These are phyloP conservation scores for Ogataea hybrid DNA, from an alignment of 1,139 yeast genomes.

Conservation along the genomic window DNA sequence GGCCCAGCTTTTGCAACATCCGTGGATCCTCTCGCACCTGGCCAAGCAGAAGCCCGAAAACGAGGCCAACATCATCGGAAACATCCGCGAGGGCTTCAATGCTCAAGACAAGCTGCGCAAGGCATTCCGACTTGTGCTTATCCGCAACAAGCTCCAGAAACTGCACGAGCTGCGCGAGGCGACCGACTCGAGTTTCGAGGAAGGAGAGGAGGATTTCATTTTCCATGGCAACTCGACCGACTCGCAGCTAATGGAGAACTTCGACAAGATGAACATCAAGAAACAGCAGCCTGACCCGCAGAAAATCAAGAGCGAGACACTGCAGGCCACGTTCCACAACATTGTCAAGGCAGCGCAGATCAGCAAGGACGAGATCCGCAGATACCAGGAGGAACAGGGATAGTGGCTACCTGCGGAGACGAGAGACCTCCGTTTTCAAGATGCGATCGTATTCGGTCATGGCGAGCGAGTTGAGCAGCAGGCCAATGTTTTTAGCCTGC, in stretches of 20 bases:
- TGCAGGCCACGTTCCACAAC: conserved; percentile 31
- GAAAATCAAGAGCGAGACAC: conserved; percentile 25
- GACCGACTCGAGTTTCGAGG: conserved; percentile 25
- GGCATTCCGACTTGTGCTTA: conserved; percentile 50
- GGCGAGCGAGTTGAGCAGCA: conserved; percentile 5
- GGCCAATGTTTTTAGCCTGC: background rate
- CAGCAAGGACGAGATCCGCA: conserved; percentile 29
- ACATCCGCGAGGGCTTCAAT: conserved; percentile 69
- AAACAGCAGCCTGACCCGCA: conserved; percentile 5
- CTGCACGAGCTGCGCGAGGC: conserved; percentile 28
- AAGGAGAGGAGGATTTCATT: conserved; percentile 29
- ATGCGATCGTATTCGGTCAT: conserved; percentile 6
- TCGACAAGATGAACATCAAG: conserved; percentile 19
- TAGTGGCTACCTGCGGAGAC: background rate
- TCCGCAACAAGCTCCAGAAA: conserved; percentile 30
- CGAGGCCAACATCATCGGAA: conserved; percentile 30
- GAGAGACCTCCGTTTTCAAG: background rate
- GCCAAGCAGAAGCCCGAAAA: conserved; percentile 26
- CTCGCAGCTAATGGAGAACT: conserved; percentile 23
- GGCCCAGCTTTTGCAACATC: conserved; percentile 66
- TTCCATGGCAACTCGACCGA: conserved; percentile 27
- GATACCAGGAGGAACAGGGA: conserved; percentile 24
- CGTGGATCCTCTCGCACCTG: conserved; percentile 67
- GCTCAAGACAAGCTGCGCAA: conserved; percentile 83
- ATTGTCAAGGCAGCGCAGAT: conserved; percentile 32